Evolutionary conservation across 148 eudicot species (phyloP).

Genomic region (Chenopodium berlandieri): DNA sequence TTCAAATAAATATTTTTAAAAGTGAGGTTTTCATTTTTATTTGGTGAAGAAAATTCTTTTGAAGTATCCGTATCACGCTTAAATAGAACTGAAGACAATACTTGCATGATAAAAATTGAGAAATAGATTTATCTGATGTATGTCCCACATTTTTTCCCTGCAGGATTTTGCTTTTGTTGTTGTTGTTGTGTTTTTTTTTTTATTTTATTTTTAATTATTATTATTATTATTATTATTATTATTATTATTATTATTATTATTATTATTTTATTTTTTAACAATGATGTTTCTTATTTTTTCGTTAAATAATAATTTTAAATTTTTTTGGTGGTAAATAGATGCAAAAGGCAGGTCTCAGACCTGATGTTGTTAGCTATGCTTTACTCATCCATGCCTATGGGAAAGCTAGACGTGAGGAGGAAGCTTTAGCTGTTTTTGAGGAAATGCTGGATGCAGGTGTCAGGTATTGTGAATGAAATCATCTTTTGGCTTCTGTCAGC

Average conservation of each 20-base stretch:
- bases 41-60: neutral
- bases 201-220: neutral
- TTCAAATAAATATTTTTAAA: too few relatives aligned
- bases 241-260: too few relatives aligned
- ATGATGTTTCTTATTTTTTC: neutral
- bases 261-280: neutral
- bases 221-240: too few relatives aligned
- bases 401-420: slow-evolving; percentile 93
- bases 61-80: neutral
- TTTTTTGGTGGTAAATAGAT: slow-evolving; percentile 48
- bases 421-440: slow-evolving; percentile 94
- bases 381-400: slow-evolving; percentile 86
- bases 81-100: neutral
- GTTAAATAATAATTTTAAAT: neutral
- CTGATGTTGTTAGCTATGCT: slow-evolving; percentile 96
- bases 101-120: neutral
- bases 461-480: slow-evolving; percentile 42
- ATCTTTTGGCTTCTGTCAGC: slow-evolving; percentile 3
- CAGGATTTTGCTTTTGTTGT: neutral
- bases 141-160: neutral
- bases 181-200: too few relatives aligned
- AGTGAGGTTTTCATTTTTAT: neutral
- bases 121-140: neutral
- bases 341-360: slow-evolving; percentile 78
- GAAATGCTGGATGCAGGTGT: slow-evolving; percentile 99